Percentiles rank a stretch among this genome's conserved stretches.
Evolutionary conservation across 192 early-diverging fungal species (phyloP).

Genomic region (Coemansia reversa): DNA sequence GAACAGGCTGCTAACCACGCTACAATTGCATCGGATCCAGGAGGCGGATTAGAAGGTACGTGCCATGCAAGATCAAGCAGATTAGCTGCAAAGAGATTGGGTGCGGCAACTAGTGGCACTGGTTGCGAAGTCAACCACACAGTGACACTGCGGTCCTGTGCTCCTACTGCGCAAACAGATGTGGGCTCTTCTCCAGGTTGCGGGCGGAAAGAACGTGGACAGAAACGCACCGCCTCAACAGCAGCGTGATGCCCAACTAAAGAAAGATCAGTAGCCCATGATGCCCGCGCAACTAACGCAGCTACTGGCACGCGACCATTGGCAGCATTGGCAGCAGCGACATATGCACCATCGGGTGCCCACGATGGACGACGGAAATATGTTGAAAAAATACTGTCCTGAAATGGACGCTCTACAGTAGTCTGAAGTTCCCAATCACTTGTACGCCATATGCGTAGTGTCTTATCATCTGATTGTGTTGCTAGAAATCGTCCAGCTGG

Average conservation of each 20-base stretch:
- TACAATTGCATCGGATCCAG: conserved; percentile 4
- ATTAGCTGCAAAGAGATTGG: conserved; percentile 77
- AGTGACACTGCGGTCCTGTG: conserved; percentile 83
- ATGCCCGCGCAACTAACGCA: conserved; percentile 72
- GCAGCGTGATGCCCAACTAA: conserved; percentile 88
- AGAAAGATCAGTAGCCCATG: conserved; percentile 75
- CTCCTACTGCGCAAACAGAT: conserved; percentile 81
- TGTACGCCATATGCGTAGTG: conserved; percentile 81
- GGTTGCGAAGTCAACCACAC: conserved; percentile 83
- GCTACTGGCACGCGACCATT: conserved; percentile 76
- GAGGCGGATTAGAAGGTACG: conserved; percentile 55
- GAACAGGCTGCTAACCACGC: conserved; percentile 80
- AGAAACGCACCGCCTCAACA: conserved; percentile 89
- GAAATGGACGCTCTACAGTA: conserved; percentile 70
- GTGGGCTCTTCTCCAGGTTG: conserved; percentile 25
- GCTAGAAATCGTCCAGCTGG: conserved; percentile 93
- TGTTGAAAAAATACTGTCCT: conserved; percentile 77
- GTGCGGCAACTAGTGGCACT: conserved; percentile 68
- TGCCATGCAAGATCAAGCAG: conserved; percentile 88
- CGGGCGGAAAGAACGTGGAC: conserved; percentile 69
- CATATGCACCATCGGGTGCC: conserved; percentile 94
- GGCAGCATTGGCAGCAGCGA: conserved; percentile 89
- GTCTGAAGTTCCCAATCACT: conserved; percentile 84
- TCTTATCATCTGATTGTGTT: conserved; percentile 91
- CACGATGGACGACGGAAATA: conserved; percentile 91